phyloP scores from a whole-genome alignment of 2,329 filamentous ascomycete genomes.

The Diaporthe capsici region DNA sequence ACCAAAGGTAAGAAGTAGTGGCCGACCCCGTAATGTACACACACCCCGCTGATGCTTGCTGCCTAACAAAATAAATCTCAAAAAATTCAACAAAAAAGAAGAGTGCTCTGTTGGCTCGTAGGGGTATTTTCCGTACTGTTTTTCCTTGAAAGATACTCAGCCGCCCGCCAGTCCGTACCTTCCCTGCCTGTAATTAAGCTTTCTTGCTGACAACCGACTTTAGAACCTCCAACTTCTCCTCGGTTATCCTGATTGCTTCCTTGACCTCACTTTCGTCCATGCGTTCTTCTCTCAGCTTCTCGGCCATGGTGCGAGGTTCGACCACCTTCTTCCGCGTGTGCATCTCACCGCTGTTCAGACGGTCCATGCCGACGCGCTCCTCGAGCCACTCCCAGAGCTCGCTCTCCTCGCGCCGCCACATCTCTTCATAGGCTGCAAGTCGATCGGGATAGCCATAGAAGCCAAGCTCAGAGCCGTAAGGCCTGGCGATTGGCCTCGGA shows the following conservation, averaged over 20 bases:
- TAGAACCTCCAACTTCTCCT: conserved; percentile 84
- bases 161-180: background rate
- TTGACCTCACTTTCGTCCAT: conserved; percentile 82
- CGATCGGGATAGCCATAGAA: conserved; percentile 72
- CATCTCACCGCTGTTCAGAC: conserved; percentile 58
- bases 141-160: conserved; percentile 10
- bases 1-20: background rate
- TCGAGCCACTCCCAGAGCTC: conserved; percentile 96
- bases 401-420: conserved; percentile 90
- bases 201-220: conserved; percentile 79
- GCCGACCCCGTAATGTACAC: conserved; percentile 32
- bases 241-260: conserved; percentile 87
- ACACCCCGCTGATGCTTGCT: conserved; percentile 38
- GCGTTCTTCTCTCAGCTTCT: conserved; percentile 69
- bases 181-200: conserved; percentile 49
- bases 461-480: conserved; percentile 56
- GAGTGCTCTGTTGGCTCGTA: conserved; percentile 30
- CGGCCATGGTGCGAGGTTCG: conserved; percentile 70
- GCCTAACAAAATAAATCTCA: conserved; percentile 20
- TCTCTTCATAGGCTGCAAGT: conserved; percentile 88
- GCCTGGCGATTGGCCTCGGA: conserved; percentile 53
- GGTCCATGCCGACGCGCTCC: conserved; percentile 83
- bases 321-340: conserved; percentile 63
- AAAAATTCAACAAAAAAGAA: conserved; percentile 18
- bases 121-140: conserved; percentile 35